These are phyloP conservation scores for Torrubiellomyces zombiae DNA, from an alignment of 2,329 filamentous ascomycete genomes.

Conservation along the genomic window DNA sequence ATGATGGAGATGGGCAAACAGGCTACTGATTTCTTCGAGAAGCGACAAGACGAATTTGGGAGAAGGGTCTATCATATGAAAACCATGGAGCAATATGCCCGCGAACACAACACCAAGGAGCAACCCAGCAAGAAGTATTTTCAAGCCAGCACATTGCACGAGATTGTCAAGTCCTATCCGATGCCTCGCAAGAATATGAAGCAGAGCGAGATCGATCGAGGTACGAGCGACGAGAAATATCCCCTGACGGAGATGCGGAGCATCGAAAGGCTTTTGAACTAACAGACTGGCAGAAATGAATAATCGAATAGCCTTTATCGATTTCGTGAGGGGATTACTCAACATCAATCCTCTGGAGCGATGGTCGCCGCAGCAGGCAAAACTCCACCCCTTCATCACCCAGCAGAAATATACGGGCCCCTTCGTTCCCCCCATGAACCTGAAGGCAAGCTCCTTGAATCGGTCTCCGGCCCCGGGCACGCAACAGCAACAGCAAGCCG, in stretches of 20 bases:
- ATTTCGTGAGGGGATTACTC: conserved; percentile 85
- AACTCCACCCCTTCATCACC: conserved; percentile 94
- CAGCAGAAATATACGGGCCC: conserved; percentile 94
- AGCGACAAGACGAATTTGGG: conserved; percentile 78
- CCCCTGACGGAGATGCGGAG: no score
- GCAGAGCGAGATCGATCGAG: conserved; percentile 85
- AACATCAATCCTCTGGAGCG: conserved; percentile 91
- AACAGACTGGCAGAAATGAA: conserved; percentile 64
- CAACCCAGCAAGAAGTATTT: conserved; percentile 99
- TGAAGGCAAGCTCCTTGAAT: conserved; percentile 73
- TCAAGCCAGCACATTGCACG: conserved; percentile 78
- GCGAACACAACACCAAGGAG: conserved; percentile 91
- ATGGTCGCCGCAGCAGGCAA: conserved; percentile 96
- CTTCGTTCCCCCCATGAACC: conserved; percentile 92
- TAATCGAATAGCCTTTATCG: conserved; percentile 92
- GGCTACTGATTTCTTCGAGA: conserved; percentile 93
- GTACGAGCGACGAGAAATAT: no score
- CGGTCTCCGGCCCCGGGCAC: conserved; percentile 84
- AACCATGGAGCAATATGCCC: conserved; percentile 93
- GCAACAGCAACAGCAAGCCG: conserved; percentile 89
- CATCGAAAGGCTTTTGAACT: neutral
- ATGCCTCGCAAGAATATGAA: conserved; percentile 99
- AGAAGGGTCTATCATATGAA: conserved; percentile 83
- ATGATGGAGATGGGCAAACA: conserved; percentile 99
- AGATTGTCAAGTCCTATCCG: conserved; percentile 94